A percentile compares a stretch with the other conserved stretches of the same genome.
Evolutionary conservation across 2,329 filamentous ascomycete genomes (phyloP).

Genomic region (Aspergillus tanneri): DNA sequence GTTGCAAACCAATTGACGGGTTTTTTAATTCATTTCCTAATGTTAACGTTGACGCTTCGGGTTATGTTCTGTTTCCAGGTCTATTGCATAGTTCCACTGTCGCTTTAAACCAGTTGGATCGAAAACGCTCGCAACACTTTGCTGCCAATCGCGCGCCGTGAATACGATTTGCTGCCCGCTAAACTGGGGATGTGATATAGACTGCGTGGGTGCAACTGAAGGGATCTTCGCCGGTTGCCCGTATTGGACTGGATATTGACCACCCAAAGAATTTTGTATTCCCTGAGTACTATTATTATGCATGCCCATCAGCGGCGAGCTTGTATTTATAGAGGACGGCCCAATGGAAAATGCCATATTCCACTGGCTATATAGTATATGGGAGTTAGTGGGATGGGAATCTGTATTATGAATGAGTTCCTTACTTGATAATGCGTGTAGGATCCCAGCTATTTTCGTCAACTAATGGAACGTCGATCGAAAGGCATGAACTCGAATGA

Average conservation of each 20-base stretch:
- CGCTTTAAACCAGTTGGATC: conserved; percentile 48
- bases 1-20: too few species aligned
- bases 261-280: conserved; percentile 26
- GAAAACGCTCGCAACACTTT: conserved; percentile 50
- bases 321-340: conserved; percentile 42
- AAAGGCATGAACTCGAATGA: conserved; percentile 38
- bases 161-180: conserved; percentile 39
- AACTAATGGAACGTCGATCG: conserved; percentile 58
- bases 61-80: conserved; percentile 30
- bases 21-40: not conserved
- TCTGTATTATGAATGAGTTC: not conserved
- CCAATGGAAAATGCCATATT: conserved; percentile 87
- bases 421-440: conserved; percentile 84
- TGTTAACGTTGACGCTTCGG: conserved; percentile 36
- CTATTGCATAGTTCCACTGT: conserved; percentile 43
- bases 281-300: conserved; percentile 28
- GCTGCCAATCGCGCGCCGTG: conserved; percentile 49
- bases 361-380: conserved; percentile 69
- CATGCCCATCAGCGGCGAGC: conserved; percentile 44
- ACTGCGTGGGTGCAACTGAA: conserved; percentile 30
- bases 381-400: not conserved
- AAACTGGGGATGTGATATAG: conserved; percentile 35
- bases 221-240: conserved; percentile 30
- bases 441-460: conserved; percentile 79
- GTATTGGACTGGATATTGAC: conserved; percentile 40